phyloP scores from a whole-genome alignment of 164 flowering plant genomes.

The Warburgia ugandensis region DNA sequence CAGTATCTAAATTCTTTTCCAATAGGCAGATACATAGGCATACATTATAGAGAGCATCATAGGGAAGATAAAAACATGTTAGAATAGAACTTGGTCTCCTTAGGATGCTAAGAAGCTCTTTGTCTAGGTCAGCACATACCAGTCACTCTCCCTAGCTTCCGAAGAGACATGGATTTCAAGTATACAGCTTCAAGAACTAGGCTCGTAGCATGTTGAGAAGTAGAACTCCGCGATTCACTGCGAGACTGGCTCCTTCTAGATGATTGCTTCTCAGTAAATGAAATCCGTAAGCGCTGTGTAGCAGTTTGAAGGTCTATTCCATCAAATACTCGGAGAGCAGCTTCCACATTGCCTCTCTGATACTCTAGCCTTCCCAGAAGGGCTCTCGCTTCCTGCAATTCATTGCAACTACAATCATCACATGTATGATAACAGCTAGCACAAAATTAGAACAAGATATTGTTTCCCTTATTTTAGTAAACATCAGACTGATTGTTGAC shows the following conservation, averaged over 20 bases:
- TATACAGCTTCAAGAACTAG: conserved; percentile 90
- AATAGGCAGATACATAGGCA: no score
- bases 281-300: conserved; percentile 60
- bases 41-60: no score
- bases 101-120: no score
- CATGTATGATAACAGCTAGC: no score
- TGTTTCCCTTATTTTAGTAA: no score
- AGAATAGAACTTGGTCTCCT: no score
- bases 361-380: conserved; percentile 96
- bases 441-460: no score
- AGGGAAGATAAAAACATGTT: background rate
- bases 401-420: no score
- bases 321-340: conserved; percentile 81
- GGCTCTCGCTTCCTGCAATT: conserved; percentile 86
- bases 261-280: conserved; percentile 35
- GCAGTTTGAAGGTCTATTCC: conserved; percentile 96
- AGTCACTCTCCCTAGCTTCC: conserved; percentile 71
- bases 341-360: conserved; percentile 86
- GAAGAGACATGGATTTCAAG: conserved; percentile 85
- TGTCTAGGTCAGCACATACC: conserved; percentile 29
- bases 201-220: conserved; percentile 76
- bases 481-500: no score
- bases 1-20: conserved; percentile 4
- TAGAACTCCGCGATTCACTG: conserved; percentile 36
- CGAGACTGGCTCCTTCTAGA: conserved; percentile 47